These are phyloP conservation scores for Gorgonomyces haynaldii DNA, from an alignment of 192 early-diverging fungal species.

Conservation along the genomic window DNA sequence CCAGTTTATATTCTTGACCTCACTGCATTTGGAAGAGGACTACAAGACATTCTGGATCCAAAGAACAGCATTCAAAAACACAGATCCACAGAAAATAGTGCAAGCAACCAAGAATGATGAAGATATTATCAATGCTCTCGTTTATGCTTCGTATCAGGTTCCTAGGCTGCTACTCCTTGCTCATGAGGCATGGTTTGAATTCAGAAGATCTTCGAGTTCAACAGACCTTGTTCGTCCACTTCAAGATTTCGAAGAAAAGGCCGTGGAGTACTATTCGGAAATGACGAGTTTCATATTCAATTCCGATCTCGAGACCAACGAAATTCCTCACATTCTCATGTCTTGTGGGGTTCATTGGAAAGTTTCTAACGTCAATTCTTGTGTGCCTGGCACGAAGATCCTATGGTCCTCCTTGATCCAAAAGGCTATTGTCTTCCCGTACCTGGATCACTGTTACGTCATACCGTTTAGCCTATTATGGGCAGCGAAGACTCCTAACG, in stretches of 20 bases:
- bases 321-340: constrained; percentile 3
- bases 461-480: not conserved
- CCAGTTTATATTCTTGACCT: not conserved
- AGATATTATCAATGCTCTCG: not conserved
- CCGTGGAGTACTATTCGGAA: not conserved
- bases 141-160: constrained; percentile 1
- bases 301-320: not conserved
- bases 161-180: constrained; percentile 1
- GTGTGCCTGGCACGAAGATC: not conserved
- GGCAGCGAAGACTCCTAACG: not conserved
- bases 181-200: not conserved
- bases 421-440: not conserved
- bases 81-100: not conserved
- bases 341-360: constrained; percentile 5
- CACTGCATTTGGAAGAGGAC: not conserved
- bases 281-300: not conserved
- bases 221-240: not conserved
- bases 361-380: constrained; percentile 3
- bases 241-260: not conserved
- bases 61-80: not conserved
- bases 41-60: not conserved
- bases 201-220: not conserved
- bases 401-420: not conserved
- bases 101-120: not conserved
- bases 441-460: not conserved